Base-by-base conservation (phyloP, 257 asterid species). In the Jacaranda mimosifolia region DNA sequence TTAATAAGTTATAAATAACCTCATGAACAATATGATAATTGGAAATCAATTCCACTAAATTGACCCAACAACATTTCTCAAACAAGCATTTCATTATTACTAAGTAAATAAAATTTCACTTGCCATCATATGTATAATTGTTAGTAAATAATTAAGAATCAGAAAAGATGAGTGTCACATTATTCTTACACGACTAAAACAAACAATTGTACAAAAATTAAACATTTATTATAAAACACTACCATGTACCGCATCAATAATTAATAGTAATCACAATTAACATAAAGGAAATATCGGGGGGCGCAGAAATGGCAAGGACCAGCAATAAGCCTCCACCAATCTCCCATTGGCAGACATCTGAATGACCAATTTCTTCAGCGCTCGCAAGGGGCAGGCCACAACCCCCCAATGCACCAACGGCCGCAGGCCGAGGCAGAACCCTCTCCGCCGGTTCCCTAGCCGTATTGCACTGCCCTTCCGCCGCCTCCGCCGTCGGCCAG, bases 221-320 rank as follows among this genome's bases (percentile, higher is more conserved):
- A 17, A 60, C 32, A 56, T 7, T 1, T 2, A 56, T 7, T 35
- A 15, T 26, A 56, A 56, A 56, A 56, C 17, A 5, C 32, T 3
- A 53, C 3, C n/a, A 58, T 3, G 6, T 19, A 19, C 3, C 26
- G 9, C 1, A 52, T 52, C 36, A 19, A 19, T 26, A 13, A 59
- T 6, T 26, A 26, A 36, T 9, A 19, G 63, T 19, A 19, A 73
- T 73, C 63, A 76, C 68, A 75, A 62, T 81, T 74, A 91, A 80
- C 87, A 87, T 26, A 88, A 39, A 10, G 97, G 94, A 79, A 89
- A 86, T 4, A 90, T 14, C 6, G 86, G 91, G 15, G 92, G 86
- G 58, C 91, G 92, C 62, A 91, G 85, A 77, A 89, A 80, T 0
- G 93, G 90, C 79, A 88, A 77, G 48, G 96, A 70, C 90, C 89